Evolutionary conservation across 2,329 filamentous ascomycete genomes (phyloP), one percentile per base, ranked within the genome.

Genomic region (Xylaria sp.): DNA sequence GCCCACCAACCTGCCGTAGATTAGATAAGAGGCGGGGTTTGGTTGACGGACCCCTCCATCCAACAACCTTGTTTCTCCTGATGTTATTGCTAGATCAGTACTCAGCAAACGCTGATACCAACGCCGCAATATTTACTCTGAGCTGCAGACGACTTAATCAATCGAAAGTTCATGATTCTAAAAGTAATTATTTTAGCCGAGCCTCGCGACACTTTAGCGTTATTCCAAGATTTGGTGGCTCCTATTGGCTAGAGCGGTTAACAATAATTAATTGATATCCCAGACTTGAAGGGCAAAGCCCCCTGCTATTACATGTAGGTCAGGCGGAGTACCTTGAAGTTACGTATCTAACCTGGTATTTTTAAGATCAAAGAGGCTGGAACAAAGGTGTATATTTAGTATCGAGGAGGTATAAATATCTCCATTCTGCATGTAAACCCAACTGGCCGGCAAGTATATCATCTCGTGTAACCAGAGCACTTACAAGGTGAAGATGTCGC

Each of bases 351-450:
- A 49, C 22, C 22, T 33, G 7, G 31, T 27, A 17, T 39, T 11
- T 17, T 38, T 22, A 51, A 10, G 31, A 54, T 55, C 15, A 27
- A n/a, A n/a, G 36, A 31, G 15, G 36, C 38, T 42, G 29, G 53
- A 10, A 7, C 22, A 5, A 25, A 55, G 53, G 53, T 55, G 53
- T 55, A 29, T 27, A 44, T n/a, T 22, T 50, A 39, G 45, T 44
- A 20, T 50, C 39, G 22, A 29, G 15, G 53, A 31, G 42, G 25
- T 27, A 44, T 50, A 25, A 50, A n/a, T 42, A 63, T 33, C 42
- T 33, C 42, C 29, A 25, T 56, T 3, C 60, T 63, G 60, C 60
- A 63, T 50, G 60, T 56, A 50, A 27, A 63, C 60, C 60, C 44
- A 63, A 63, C 44, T 20, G 17, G 38, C 44, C 44, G 38, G 60